Evolutionary conservation across 2,329 filamentous ascomycete species (phyloP).

Genomic region (Rutstroemia sp.): DNA sequence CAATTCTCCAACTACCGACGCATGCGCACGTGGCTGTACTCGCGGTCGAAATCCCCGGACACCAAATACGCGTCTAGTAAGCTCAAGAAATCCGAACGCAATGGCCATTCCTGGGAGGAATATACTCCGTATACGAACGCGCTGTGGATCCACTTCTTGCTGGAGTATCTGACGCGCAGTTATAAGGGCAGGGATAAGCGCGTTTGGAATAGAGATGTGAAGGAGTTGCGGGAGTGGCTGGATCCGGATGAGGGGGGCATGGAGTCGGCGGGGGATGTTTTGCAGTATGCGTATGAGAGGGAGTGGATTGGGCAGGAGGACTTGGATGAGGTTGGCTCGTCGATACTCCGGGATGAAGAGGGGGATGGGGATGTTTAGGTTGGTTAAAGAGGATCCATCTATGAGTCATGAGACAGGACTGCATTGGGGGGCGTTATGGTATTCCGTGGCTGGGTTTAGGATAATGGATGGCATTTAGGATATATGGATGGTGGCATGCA

Average conservation of each 20-base stretch:
- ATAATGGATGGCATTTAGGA: background rate
- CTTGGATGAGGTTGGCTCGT: conserved; percentile 1
- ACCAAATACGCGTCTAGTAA: conserved; percentile 7
- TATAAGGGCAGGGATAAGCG: background rate
- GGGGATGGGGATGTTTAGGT: background rate
- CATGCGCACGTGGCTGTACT: conserved; percentile 19
- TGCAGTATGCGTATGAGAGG: conserved; percentile 15
- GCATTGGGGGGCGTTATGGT: background rate
- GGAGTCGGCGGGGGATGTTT: conserved; percentile 15
- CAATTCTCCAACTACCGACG: conserved; percentile 57
- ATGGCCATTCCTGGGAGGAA: conserved; percentile 39
- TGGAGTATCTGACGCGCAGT: background rate
- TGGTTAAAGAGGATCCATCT: background rate
- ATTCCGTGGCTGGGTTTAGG: too few species aligned
- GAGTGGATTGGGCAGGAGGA: conserved; percentile 21
- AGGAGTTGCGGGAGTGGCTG: conserved; percentile 42
- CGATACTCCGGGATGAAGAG: background rate
- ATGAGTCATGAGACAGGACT: background rate
- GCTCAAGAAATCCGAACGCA: background rate
- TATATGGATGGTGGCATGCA: background rate
- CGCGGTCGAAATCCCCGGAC: conserved; percentile 14
- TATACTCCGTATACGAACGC: conserved; percentile 57
- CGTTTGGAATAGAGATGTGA: conserved; percentile 8
- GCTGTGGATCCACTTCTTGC: conserved; percentile 49
- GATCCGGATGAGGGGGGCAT: conserved; percentile 31